Base-by-base conservation (phyloP, 176 grass and related monocot species). In the Carex myosuroides region DNA sequence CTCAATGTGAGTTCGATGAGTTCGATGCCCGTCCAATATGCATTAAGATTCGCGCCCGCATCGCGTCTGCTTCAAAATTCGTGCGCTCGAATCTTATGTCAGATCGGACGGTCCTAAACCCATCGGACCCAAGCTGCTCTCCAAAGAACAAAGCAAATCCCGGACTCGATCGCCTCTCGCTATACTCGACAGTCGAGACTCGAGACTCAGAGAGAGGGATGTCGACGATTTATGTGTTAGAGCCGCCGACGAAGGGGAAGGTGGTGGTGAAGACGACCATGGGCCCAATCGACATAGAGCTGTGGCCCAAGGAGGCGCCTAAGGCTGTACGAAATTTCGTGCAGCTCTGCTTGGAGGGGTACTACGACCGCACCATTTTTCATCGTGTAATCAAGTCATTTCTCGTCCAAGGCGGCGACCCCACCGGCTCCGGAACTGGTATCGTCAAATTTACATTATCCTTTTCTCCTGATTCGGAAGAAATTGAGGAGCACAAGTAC, bases 251-350 rank as follows among this genome's bases (percentile, higher is more conserved):
- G 80, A 93, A 92, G 83, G 93, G 93, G 5, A 98, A 95, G 89
- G 96, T 98, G 83, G 93, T 98, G 85, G 69, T 98, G 83, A 91
- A 89, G 68, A 95, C 96, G 69, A 95, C 91, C 62, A 58, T 88
- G 18, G 96, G 96, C 0, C 93, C 91, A 6, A 80, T 98, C 58
- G 96, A 98, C 77, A 93, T 98, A 41, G 93, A 98, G 85, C 86
- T 98, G 58, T 98, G 96, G 96, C 91, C 95, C 16, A 98, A 95
- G 84, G 92, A 98, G 82, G 95, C 92, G 3, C 95, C 96, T 57
- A 95, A 98, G 86, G 92, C 92, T 35, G 81, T 83, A 6, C 92
- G 96, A 75, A 98, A 98, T 86, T 98, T 98, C 89, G 88, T 98
- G 35, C 96, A 98, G 86, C 93, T 95, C 37, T 95, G 96, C 86